Evolutionary conservation across 2,329 filamentous ascomycete species (phyloP), one percentile per base, ranked within the genome.

Genomic region (Venturiaceae sp.): DNA sequence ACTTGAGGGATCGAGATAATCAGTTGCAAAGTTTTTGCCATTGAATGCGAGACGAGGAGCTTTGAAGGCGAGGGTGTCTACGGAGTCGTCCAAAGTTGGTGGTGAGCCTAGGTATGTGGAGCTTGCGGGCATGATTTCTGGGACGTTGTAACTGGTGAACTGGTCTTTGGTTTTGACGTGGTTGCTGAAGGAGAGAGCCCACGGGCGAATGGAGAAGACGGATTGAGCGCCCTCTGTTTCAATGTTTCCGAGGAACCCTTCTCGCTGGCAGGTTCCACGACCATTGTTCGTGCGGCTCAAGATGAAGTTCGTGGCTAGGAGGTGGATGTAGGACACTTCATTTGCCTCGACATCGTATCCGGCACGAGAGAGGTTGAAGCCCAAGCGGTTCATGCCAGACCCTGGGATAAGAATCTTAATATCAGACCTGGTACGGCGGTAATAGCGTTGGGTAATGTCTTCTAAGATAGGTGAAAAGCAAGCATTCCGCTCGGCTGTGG

Each of bases 301-400:
- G n/a, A 91, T 81, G 68, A 89, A 83, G 62, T 81, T 82, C 59
- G 89, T 95, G 1, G 90, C 91, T 59, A 97, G 79, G n/a, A 99
- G 82, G 70, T 96, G 90, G 71, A 97, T 94, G 68, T 95, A 97
- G 3, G 92, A 96, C 61, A 97, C 95, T 72, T 99, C 76, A 68
- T 96, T 97, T 30, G 92, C 92, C 70, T 96, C 90, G 0, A 84
- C 82, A 19, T 52, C 44, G 13, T 81, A 75, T 11, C 94, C 92
- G 1, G 76, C 77, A 30, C 75, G 76, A 68, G 86, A 91, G 16
- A 97, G 77, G 44, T 99, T 94, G 66, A 95, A 95, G 0, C 96
- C 89, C 2, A 97, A 77, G 16, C 94, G 82, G 3, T 90, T 92
- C 2, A 99, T 77, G 0, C 94, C 94, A 3, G 92, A 91, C 0